Evolutionary conservation across 306 rosid genomes (phyloP), one percentile per base, ranked within the genome.

Genomic region (Hippophae rhamnoides): DNA sequence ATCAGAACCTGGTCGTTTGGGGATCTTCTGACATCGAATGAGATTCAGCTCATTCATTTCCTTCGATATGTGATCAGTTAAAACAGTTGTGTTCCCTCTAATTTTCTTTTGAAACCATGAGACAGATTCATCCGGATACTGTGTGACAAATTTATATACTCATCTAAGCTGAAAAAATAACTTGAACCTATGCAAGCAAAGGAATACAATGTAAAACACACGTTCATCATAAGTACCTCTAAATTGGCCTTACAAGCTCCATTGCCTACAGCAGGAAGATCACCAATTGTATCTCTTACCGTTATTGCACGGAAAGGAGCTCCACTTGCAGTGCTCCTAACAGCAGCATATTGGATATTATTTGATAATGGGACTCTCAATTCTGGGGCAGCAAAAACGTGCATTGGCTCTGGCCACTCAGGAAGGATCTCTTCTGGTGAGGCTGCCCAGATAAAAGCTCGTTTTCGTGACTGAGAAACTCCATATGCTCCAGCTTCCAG

Each of bases 351-450:
- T 41, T 82, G 89, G 11, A 74, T 64, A 45, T 76, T 74, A 45
- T 69, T 74, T 0, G 99, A 75, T 60, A 88, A 69, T 7, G 74
- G 48, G 55, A 92, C 77, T 77, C 66, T 88, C 76, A 92, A 72
- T 73, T 92, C 90, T 0, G 99, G 99, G 47, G 85, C 87, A 14
- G 82, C 69, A 74, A 92, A 88, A 26, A 88, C 99, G 42, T 92
- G 96, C 94, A 92, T 75, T 57, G 99, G 99, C 79, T 92, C 97
- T 6, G 97, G 99, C 99, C 99, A 92, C 67, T 88, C 99, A 0
- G 99, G 99, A 54, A 92, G 95, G 48, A 67, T 74, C 63, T 88
- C 93, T 41, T 82, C 90, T 1, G 99, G 96, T 23, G 96, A 79
- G 12, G 99, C 96, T 64, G 99, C 99, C 99, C 99, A 92, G 69